These are phyloP conservation scores for Aspergillus tanneri DNA, from an alignment of 2,329 filamentous ascomycete genomes.

Conservation along the genomic window DNA sequence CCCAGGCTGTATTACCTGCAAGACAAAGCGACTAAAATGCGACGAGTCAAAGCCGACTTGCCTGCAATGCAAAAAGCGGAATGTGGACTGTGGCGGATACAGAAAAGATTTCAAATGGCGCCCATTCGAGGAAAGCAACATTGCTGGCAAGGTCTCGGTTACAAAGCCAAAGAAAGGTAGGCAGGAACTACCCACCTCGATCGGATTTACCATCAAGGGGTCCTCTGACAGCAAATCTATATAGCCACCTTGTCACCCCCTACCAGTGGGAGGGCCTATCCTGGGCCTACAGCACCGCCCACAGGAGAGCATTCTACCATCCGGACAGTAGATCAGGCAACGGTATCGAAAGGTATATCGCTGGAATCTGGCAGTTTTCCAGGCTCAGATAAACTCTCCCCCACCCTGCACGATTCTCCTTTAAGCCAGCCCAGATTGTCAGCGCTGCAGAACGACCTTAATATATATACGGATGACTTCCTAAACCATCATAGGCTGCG, in stretches of 20 bases:
- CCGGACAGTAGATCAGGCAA: neutral
- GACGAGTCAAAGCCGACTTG: conserved; percentile 70
- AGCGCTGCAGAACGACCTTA: conserved; percentile 9
- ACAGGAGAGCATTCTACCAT: conserved; percentile 2
- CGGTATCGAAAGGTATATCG: neutral
- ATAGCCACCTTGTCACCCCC: conserved; percentile 14
- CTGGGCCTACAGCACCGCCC: conserved; percentile 3
- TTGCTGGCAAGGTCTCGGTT: conserved; percentile 38
- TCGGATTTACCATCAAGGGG: neutral
- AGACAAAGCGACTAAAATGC: conserved; percentile 70
- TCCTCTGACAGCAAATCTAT: conserved; percentile 3
- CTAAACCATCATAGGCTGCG: conserved; percentile 9
- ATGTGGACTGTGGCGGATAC: conserved; percentile 67
- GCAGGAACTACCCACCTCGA: conserved; percentile 9
- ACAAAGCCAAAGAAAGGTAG: conserved; percentile 50
- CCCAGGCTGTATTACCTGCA: conserved; percentile 70
- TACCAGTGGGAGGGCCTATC: conserved; percentile 7
- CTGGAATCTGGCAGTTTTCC: neutral
- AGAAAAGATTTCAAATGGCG: conserved; percentile 76
- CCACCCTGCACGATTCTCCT: conserved; percentile 3
- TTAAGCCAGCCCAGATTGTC: conserved; percentile 4
- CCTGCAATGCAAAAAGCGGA: conserved; percentile 64
- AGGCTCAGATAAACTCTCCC: conserved; percentile 4
- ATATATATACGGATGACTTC: conserved; percentile 12
- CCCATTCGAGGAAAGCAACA: conserved; percentile 64